Conservation (phyloP, 164 flowering plant genomes). For the Aristolochia fimbriata region DNA sequence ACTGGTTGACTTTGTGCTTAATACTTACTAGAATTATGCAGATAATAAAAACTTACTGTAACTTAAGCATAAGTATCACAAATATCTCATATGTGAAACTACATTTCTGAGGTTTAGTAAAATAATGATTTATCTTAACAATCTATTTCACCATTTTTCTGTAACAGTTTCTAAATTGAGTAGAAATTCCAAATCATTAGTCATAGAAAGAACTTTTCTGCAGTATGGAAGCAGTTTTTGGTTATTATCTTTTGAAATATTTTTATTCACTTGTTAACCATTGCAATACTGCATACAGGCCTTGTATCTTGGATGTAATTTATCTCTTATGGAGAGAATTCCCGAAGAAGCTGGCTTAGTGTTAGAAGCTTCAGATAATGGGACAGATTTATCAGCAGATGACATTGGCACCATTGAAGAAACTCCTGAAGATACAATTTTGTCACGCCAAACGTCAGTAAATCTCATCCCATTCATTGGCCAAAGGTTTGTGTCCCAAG, state of each 20-base stretch:
- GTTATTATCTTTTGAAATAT: not conserved
- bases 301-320: slow-evolving; percentile 11
- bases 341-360: slow-evolving; percentile 36
- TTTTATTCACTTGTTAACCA: not conserved
- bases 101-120: too few species aligned
- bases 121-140: too few species aligned
- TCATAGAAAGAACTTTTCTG: too few species aligned
- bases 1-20: too few species aligned
- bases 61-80: too few species aligned
- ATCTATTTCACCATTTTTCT: too few species aligned
- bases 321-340: slow-evolving; percentile 19
- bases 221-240: not conserved
- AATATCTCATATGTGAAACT: too few species aligned
- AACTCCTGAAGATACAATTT: slow-evolving; percentile 56
- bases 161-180: too few species aligned
- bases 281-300: slow-evolving; percentile 17
- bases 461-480: slow-evolving; percentile 74
- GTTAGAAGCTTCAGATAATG: slow-evolving; percentile 55
- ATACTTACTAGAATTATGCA: too few species aligned
- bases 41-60: too few species aligned
- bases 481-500: slow-evolving; percentile 81
- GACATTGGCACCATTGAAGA: slow-evolving; percentile 55
- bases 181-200: too few species aligned
- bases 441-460: slow-evolving; percentile 71
- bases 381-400: slow-evolving; percentile 52